These are phyloP conservation scores for Clavispora carvajalis DNA, from an alignment of 805 yeast genomes.

Conservation along the genomic window DNA sequence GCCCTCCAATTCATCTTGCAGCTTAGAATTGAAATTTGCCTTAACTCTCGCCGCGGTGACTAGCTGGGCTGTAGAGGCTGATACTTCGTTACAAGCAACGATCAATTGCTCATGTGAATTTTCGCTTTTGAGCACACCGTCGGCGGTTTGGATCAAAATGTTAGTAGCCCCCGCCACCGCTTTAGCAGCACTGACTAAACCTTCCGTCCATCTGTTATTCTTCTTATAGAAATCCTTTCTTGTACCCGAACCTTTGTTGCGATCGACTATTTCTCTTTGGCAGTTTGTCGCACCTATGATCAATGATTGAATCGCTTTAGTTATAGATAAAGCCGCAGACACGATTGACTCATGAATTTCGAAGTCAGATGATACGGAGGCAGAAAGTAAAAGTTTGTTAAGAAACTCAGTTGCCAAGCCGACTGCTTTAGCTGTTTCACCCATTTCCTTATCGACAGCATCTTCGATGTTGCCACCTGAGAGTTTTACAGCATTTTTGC, in stretches of 20 bases:
- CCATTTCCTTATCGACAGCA: constrained; percentile 69
- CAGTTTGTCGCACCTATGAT: constrained; percentile 74
- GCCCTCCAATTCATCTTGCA: constrained; percentile 67
- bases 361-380: constrained; percentile 51
- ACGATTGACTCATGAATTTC: constrained; percentile 74
- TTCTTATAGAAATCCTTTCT: constrained; percentile 76
- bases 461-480: constrained; percentile 55
- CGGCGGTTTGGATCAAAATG: constrained; percentile 78
- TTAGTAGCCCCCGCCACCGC: constrained; percentile 82
- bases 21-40: constrained; percentile 67
- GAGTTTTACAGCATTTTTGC: constrained; percentile 24
- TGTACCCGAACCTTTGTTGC: constrained; percentile 60
- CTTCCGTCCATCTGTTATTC: constrained; percentile 91
- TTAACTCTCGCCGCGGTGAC: constrained; percentile 90
- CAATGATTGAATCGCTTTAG: constrained; percentile 68
- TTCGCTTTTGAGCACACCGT: constrained; percentile 63
- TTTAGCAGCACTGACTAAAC: constrained; percentile 82
- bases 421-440: constrained; percentile 65
- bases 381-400: constrained; percentile 46
- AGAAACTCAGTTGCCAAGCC: constrained; percentile 60
- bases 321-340: constrained; percentile 73
- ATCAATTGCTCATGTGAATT: constrained; percentile 77
- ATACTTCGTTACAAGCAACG: constrained; percentile 88
- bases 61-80: constrained; percentile 86
- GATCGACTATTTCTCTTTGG: constrained; percentile 73